Evolutionary conservation across 2,329 filamentous ascomycete genomes (phyloP).

Genomic region (Pseudogymnoascus sp.): DNA sequence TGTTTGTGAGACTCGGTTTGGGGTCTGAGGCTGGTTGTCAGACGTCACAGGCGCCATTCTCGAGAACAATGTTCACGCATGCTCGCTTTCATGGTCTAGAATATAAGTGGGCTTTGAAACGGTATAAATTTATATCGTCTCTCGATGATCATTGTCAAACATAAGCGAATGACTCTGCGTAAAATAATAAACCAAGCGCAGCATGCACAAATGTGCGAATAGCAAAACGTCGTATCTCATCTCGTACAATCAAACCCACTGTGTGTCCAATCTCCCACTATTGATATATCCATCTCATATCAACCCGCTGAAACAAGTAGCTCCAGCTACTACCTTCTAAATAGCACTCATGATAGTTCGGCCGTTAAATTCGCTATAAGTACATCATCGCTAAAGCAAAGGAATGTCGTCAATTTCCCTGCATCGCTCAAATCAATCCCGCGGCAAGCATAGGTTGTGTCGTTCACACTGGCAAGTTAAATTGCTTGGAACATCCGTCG

Average conservation of each 20-base stretch:
- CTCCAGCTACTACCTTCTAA: neutral
- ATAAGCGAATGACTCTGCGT: neutral
- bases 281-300: neutral
- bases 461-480: conserved; percentile 26
- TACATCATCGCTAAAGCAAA: neutral
- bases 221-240: neutral
- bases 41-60: neutral
- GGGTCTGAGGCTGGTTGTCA: neutral
- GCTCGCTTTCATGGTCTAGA: neutral
- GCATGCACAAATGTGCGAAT: neutral
- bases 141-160: neutral
- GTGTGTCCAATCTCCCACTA: neutral
- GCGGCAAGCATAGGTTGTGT: neutral
- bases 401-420: neutral
- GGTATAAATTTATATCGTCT: neutral
- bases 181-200: neutral
- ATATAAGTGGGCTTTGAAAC: neutral
- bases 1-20: neutral
- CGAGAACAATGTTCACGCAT: neutral
- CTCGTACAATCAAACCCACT: neutral
- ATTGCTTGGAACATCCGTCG: conserved; percentile 64
- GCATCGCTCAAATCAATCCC: neutral
- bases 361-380: neutral
- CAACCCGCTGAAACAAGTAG: neutral
- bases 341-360: neutral